phyloP scores from a whole-genome alignment of 169 alveolate species.

The Perkinsus olseni region DNA sequence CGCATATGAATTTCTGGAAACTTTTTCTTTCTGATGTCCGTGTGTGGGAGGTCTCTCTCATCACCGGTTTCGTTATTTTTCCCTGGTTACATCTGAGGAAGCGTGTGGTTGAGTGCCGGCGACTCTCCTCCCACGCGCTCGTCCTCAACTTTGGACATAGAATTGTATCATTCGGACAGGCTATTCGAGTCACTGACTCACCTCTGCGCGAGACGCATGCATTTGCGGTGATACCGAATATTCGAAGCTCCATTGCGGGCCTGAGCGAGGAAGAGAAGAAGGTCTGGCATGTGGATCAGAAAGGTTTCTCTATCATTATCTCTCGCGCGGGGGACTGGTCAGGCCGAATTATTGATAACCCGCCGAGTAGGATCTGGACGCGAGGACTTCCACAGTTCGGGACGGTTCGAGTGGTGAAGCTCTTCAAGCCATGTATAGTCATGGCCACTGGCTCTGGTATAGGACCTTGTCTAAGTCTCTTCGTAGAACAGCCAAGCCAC shows the following conservation, averaged over 20 bases:
- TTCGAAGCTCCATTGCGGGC: neutral
- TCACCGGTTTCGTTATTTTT: neutral
- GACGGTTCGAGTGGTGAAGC: neutral
- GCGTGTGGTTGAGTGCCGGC: neutral
- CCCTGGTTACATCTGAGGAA: neutral
- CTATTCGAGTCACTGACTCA: neutral
- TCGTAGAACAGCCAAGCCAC: neutral
- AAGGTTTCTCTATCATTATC: neutral
- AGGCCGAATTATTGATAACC: neutral
- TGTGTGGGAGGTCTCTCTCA: neutral
- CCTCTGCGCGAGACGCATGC: neutral
- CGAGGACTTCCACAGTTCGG: neutral
- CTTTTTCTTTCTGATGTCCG: neutral
- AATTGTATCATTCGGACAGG: neutral
- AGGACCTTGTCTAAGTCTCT: neutral
- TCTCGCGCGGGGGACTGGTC: neutral
- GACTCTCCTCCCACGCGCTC: neutral
- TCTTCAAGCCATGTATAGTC: neutral
- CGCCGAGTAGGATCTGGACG: neutral
- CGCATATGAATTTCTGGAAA: neutral
- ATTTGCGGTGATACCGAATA: neutral
- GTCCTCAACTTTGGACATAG: neutral
- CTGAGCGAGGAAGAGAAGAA: neutral
- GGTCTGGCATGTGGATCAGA: neutral
- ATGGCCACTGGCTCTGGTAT: neutral